Evolutionary conservation across 1,284 basidiomycete genomes (phyloP), one percentile per base, ranked within the genome.

Genomic region (Cryptococcus deneoformans): DNA sequence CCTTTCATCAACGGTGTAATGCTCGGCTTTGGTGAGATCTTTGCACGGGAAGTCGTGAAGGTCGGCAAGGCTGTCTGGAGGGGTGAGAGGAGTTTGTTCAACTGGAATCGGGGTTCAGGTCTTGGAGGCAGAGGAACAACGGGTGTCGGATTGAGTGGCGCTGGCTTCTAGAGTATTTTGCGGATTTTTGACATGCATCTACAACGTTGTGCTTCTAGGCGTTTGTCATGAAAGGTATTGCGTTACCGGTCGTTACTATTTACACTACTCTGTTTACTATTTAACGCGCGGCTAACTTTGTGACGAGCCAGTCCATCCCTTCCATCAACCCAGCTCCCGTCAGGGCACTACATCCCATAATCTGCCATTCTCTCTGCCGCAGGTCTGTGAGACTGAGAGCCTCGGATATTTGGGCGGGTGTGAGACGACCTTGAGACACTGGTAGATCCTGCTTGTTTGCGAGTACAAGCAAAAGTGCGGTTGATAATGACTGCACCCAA

Each of bases 1-100:
- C 95, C 95, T 0, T 99, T 99, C 74, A 84, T 98, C 49, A 98
- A 98, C 71, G 95, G 95, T 35, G 89, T 98, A 67, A 96, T 98
- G 92, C 85, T 98, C 49, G 95, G 95, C 9, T 94, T 98, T 71
- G 95, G 95, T 29, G 95, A 99, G 79, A 92, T 99, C 57, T 94
- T 97, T 70, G 95, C 94, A 16, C 87, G 92, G 75, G 88, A 92
- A 60, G 83, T 92, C 12, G 79, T 96, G 16, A 82, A 87, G 52
- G 81, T 83, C 14, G 90, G 87, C 81, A 69, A 79, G 54, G 70
- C 78, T 4, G 79, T 77, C 70, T 76, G 69, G 67, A 60, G 66
- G 35, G 68, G 69, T 34, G 70, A 73, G 55, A 65, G 67, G 29
- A 60, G 64, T 7, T 56, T 73, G 34, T 65, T 66, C 35, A 60